Base-by-base conservation (phyloP, 73 alveolate species). In the Halteria grandinella region DNA sequence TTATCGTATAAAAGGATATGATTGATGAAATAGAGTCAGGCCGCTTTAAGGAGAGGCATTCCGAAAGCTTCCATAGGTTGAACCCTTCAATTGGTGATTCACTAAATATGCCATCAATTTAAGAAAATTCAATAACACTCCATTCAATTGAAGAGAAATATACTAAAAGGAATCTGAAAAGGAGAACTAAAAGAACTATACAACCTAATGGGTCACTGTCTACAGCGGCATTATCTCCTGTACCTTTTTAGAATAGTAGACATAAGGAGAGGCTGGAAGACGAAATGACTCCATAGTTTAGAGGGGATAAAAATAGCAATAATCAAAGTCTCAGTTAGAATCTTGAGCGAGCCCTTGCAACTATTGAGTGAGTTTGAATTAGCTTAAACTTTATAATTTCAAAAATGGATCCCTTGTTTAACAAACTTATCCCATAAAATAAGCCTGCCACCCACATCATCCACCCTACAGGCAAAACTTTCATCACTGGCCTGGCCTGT, bases 401-500 rank as follows among this genome's bases (percentile, higher is more conserved):
- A 32, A 8, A 17, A 62, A 62, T 62, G 78, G 78, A 62, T 25
- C 25, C 49, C 25, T 41, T 17, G 12, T 62, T 62, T 32, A 62
- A 62, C 27, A 14, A 12, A 17, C 24, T 39, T 1, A 41, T 62
- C 11, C 78, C 78, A 8, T 6, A 36, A 40, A 18, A 34, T 40
- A 62, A 32, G n/a, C 49, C 15, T 6, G 40, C 25, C 31, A 41
- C 43, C n/a, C 45, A 8, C 21, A 25, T 62, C 21, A 41, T 62
- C 10, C 36, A 45, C 11, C 86, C 86, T 24, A 5, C 33, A 43
- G 86, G 77, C 17, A 54, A 57, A 24, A 74, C 86, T 0, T 74
- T 74, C 50, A 41, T 74, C 5, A 74, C 75, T 6, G 86, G 86
- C 33, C 53, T 74, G 8, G 86, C 86, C n/a, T 34, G 77, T 20